Evolutionary conservation across 2,329 filamentous ascomycete species (phyloP).

Genomic region (Paraconiothyrium brasiliense): DNA sequence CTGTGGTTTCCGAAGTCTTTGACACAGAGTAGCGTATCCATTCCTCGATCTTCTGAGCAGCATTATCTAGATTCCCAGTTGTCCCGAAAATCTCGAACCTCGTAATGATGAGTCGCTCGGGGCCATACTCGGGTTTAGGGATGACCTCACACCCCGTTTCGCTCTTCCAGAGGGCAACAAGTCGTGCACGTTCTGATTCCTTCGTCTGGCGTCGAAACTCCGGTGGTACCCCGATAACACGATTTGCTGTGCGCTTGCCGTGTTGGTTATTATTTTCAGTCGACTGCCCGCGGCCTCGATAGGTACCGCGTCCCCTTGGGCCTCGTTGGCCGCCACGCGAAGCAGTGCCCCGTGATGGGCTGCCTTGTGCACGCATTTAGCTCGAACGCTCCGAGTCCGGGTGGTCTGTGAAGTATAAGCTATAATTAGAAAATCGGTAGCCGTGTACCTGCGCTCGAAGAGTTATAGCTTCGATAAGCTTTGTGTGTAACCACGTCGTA

Average conservation of each 20-base stretch:
- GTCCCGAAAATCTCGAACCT: constrained; percentile 39
- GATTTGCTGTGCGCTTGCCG: constrained; percentile 7
- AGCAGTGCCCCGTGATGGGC: not conserved
- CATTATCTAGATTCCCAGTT: constrained; percentile 29
- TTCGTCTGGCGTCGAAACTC: constrained; percentile 9
- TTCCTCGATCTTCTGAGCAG: constrained; percentile 32
- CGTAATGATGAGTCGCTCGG: constrained; percentile 15
- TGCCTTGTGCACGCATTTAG: not conserved
- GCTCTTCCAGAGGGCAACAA: constrained; percentile 21
- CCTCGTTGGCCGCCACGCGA: not conserved
- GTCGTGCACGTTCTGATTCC: not conserved
- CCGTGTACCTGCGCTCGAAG: not conserved
- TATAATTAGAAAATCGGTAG: not conserved
- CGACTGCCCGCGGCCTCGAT: not conserved
- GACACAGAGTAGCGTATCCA: constrained; percentile 36
- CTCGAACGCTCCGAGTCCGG: not conserved
- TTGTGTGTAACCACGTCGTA: not conserved
- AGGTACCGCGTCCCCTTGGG: not conserved
- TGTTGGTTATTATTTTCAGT: not conserved
- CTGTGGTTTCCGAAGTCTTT: constrained; percentile 33
- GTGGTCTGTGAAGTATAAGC: not conserved
- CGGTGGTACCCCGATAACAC: constrained; percentile 9
- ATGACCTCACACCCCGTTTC: constrained; percentile 33
- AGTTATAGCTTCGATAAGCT: not conserved
- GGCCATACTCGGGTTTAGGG: constrained; percentile 20